phyloP scores from a whole-genome alignment of 176 grass and related monocot species.

The Carex myosuroides region DNA sequence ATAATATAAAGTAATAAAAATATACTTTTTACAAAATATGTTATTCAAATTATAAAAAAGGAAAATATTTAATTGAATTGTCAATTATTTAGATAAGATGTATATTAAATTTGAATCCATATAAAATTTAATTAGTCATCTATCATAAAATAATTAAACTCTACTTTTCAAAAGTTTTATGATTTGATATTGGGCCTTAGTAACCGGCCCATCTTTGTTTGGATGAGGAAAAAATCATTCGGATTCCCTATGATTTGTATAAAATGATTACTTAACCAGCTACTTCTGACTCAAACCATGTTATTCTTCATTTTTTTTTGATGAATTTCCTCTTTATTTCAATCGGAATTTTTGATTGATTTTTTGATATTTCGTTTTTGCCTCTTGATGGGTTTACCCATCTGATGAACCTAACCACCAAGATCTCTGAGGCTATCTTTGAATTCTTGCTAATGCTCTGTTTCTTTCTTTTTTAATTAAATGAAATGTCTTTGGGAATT shows the following conservation, averaged over 20 bases:
- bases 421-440: conserved; percentile 22
- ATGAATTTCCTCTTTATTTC: not conserved
- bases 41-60: no score
- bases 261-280: conserved; percentile 13
- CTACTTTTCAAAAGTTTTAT: not conserved
- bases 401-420: conserved; percentile 25
- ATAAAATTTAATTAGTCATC: no score
- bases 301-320: not conserved
- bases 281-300: conserved; percentile 22
- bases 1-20: no score
- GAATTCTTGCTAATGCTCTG: not conserved
- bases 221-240: conserved; percentile 26
- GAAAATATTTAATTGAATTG: no score
- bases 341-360: not conserved
- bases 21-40: no score
- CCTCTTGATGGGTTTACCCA: conserved; percentile 22
- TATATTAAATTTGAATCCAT: no score
- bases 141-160: no score
- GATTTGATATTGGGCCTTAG: not conserved
- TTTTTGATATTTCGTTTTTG: not conserved
- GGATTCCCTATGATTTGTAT: conserved; percentile 27
- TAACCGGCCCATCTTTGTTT: not conserved
- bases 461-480: not conserved
- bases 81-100: no score
- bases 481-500: not conserved